phyloP scores from a whole-genome alignment of 106 monocot genomes.

The Dioscorea dumetorum region DNA sequence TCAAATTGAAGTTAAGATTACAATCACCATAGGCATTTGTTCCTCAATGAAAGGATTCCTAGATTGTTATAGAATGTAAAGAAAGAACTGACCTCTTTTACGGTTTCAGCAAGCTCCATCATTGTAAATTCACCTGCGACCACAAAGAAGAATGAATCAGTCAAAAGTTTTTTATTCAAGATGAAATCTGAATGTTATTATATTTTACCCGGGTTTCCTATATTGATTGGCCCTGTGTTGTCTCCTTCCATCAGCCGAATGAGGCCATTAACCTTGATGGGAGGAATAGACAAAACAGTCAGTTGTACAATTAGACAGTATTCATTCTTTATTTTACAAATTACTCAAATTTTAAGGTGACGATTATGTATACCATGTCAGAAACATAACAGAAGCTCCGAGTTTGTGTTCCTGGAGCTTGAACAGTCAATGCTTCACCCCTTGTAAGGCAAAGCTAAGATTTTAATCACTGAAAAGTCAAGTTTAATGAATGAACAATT shows the following conservation, averaged over 20 bases:
- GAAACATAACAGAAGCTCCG: slow-evolving; percentile 98
- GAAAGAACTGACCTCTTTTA: slow-evolving; percentile 67
- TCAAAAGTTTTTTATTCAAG: no score
- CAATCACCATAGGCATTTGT: no score
- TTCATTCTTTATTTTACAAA: no score
- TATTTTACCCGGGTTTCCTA: slow-evolving; percentile 77
- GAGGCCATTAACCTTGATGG: slow-evolving; percentile 54
- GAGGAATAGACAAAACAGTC: not conserved
- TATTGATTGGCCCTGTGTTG: slow-evolving; percentile 88
- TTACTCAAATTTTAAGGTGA: no score
- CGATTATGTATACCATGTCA: slow-evolving; percentile 54
- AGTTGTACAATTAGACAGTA: no score
- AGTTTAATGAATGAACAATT: not conserved
- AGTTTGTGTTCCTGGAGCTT: slow-evolving; percentile 93
- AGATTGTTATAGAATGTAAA: no score
- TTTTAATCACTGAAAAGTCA: not conserved
- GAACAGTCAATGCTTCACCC: slow-evolving; percentile 85
- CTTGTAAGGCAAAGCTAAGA: slow-evolving; percentile 12
- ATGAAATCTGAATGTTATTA: no score
- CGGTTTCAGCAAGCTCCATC: slow-evolving; percentile 88
- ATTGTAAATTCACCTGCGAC: slow-evolving; percentile 91
- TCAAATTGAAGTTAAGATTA: not conserved
- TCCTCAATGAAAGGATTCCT: no score
- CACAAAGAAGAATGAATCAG: not conserved
- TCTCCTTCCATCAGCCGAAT: slow-evolving; percentile 89